Evolutionary conservation across 1,139 yeast genomes (phyloP), one percentile per base, ranked within the genome.

Genomic region (Kodamaea plutei): DNA sequence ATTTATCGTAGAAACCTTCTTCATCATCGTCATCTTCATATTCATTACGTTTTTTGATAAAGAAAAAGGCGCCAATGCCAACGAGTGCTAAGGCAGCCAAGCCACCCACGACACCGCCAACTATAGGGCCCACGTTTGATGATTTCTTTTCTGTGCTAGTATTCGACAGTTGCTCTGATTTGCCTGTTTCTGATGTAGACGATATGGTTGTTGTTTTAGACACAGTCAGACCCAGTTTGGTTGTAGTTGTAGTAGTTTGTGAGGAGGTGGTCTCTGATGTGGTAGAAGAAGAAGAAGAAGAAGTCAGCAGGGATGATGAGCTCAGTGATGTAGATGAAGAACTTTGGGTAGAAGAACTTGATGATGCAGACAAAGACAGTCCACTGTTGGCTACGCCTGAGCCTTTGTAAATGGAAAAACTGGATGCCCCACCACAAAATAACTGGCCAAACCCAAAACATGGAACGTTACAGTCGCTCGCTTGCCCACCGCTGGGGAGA

Each of bases 101-200:
- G 4, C 73, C 83, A 16, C 85, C 87, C 9, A 78, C 80, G 2
- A 73, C 84, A 15, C 84, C 84, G 10, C 87, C 87, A 10, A 73
- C 81, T 26, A 79, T 76, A 20, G 84, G 76, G 4, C 79, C 84
- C 4, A 57, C 51, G 29, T 60, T 64, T 10, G 61, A 29, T 19
- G 35, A 29, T 9, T 35, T 36, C 20, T 34, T 34, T 10, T 24
- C 26, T n/a, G 25, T 13, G 2, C 9, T 17, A 14, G 34, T 13
- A 8, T 14, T 12, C 6, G 33, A 16, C 10, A 30, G 20, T 17
- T 13, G 15, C 14, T 10, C 4, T 35, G 28, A 4, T 17, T 9
- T 17, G 9, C 8, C 20, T 17, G 20, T 7, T 17, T 17, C 20
- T 17, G 20, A 17, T 7, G 20, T 7, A 7, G 33, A 12, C 3